phyloP scores from a whole-genome alignment of 2,329 filamentous ascomycete genomes.

The Gnomoniopsis sp. region DNA sequence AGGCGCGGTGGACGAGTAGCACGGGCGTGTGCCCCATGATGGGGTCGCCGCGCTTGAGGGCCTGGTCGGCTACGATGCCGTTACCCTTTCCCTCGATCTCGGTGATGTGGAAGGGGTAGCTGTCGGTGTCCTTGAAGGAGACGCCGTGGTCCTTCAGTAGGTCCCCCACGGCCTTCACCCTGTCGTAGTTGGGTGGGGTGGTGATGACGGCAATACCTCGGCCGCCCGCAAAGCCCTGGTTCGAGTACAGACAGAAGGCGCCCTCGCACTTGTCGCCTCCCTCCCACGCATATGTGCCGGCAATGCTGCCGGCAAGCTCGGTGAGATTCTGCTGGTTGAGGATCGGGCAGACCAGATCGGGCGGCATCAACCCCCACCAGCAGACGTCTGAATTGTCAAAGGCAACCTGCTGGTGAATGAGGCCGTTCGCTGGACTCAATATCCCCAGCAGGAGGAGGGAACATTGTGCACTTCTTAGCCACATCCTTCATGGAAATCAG shows the following conservation, averaged over 20 bases:
- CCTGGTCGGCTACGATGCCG: conserved; percentile 33
- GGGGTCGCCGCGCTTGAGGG: conserved; percentile 32
- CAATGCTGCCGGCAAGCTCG: conserved; percentile 32
- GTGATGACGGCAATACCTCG: conserved; percentile 22
- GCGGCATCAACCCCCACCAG: conserved; percentile 14
- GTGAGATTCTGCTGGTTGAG: conserved; percentile 36
- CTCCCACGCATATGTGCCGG: conserved; percentile 26
- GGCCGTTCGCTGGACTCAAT: not conserved
- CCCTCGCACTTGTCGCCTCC: conserved; percentile 20
- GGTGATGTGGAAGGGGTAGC: conserved; percentile 26
- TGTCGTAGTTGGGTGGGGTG: conserved; percentile 11
- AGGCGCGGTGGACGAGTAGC: conserved; percentile 27
- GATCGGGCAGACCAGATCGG: conserved; percentile 13
- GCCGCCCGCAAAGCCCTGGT: conserved; percentile 16
- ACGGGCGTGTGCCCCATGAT: conserved; percentile 30
- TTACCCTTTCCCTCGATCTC: conserved; percentile 32
- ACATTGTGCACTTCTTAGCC: not conserved
- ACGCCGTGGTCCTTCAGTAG: conserved; percentile 16
- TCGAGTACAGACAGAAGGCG: conserved; percentile 21
- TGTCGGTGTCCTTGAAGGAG: conserved; percentile 26
- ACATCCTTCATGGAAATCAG: not conserved
- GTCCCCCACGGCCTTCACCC: conserved; percentile 3
- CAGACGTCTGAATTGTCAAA: conserved; percentile 16
- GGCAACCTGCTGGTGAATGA: conserved; percentile 14
- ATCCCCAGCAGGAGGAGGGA: not conserved